Percentiles rank a stretch among this genome's conserved stretches.
Evolutionary conservation across 306 rosid genomes (phyloP).

Genomic region (Glycine latifolia): DNA sequence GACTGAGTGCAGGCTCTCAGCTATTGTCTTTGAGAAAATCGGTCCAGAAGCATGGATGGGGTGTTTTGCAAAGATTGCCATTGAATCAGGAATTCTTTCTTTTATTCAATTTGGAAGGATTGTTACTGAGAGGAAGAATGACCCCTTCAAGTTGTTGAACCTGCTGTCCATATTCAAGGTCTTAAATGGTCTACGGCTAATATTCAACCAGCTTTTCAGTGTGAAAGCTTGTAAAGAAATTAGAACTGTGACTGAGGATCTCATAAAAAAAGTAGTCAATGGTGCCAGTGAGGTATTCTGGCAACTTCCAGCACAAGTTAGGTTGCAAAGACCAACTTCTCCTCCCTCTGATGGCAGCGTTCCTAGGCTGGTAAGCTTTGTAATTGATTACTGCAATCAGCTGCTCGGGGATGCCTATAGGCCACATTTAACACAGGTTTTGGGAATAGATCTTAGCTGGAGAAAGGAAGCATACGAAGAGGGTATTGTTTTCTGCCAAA

Average conservation of each 20-base stretch:
- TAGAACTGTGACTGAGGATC: conserved; percentile 69
- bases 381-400: conserved; percentile 71
- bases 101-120: conserved; percentile 74
- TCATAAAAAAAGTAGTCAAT: conserved; percentile 66
- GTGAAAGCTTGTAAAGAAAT: conserved; percentile 68
- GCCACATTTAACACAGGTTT: conserved; percentile 67
- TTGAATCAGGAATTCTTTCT: conserved; percentile 65
- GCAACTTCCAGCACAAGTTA: conserved; percentile 86
- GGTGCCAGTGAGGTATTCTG: conserved; percentile 73
- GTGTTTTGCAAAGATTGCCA: conserved; percentile 68
- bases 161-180: conserved; percentile 72
- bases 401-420: conserved; percentile 66
- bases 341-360: conserved; percentile 84
- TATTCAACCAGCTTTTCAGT: conserved; percentile 73
- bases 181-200: conserved; percentile 64
- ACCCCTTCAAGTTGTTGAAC: conserved; percentile 78
- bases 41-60: conserved; percentile 53
- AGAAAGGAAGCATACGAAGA: conserved; percentile 59
- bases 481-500: conserved; percentile 50
- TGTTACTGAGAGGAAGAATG: conserved; percentile 61
- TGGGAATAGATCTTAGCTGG: conserved; percentile 77
- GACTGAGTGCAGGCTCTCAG: conserved; percentile 63
- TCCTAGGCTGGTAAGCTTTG: conserved; percentile 76
- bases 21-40: conserved; percentile 58
- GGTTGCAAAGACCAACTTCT: conserved; percentile 65